Base-by-base conservation (phyloP, 345 rosid genomes). In the Lepidium sativum region DNA sequence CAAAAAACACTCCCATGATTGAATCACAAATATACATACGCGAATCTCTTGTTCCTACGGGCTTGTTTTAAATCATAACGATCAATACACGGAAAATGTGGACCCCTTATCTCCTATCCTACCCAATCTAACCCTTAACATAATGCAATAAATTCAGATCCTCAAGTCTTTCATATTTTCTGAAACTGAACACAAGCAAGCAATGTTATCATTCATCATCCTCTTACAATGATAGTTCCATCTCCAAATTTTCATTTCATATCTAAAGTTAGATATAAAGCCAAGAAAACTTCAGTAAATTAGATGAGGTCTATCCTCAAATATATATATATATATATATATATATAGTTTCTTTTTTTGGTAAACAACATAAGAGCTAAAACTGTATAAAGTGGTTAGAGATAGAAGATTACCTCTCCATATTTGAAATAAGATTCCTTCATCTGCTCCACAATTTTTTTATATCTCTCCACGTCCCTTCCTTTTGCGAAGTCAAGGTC, bases 401-500 rank as follows among this genome's bases (percentile, higher is more conserved):
- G 44, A 65, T 14, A 57, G 51, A 70, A 48, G 50, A 67, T 67
- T 76, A 90, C 99, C 90, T 58, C 35, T 79, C 87, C 90, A 53
- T 82, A 83, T 52, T 62, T 81, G 65, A 43, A 50, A 74, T 83
- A 94, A 41, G 97, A 83, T 37, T 86, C 86, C 78, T 37, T 78
- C 80, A 94, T 53, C 75, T 82, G 86, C 54, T 47, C 78, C 80
- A 80, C 45, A 74, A 80, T 67, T 67, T 79, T 82, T 53, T 73
- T 72, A 80, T 87, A 86, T 72, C 78, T 81, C 64, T 82, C 92
- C 75, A 55, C 55, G 78, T 84, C 96, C 77, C 83, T 81, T 67
- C 80, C 95, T 80, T 79, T 79, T 32, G 92, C 83, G 74, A 67
- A 47, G 18, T 80, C 82, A 33, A 94, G 95, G 73, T 94, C 97